Evolutionary conservation across 2,329 filamentous ascomycete species (phyloP).

Genomic region (Claviceps digitariae): DNA sequence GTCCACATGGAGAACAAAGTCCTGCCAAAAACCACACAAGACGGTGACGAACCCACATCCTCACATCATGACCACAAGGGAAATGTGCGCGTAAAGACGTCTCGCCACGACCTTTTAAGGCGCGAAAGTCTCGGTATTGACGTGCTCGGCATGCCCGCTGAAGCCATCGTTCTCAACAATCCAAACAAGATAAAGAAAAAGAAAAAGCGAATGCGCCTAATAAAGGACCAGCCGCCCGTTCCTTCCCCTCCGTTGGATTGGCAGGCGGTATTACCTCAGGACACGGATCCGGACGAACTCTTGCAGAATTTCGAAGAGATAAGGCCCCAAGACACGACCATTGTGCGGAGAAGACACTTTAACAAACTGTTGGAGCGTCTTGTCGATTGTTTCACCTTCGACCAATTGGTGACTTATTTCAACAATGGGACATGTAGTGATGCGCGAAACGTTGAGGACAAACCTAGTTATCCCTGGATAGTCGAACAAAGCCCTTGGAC

Average conservation of each 20-base stretch:
- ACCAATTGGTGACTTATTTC: slow-evolving; percentile 33
- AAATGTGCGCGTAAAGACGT: background rate
- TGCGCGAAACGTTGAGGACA: background rate
- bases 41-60: background rate
- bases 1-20: background rate
- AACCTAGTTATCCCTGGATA: slow-evolving; percentile 28
- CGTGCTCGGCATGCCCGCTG: slow-evolving; percentile 23
- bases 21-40: background rate
- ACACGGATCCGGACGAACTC: slow-evolving; percentile 21
- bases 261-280: slow-evolving; percentile 16
- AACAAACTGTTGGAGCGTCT: slow-evolving; percentile 25
- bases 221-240: slow-evolving; percentile 9
- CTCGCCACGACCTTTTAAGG: slow-evolving; percentile 15
- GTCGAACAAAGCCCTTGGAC: slow-evolving; percentile 27
- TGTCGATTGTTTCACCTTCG: slow-evolving; percentile 29
- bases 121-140: slow-evolving; percentile 18
- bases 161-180: slow-evolving; percentile 34
- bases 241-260: slow-evolving; percentile 15
- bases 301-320: slow-evolving; percentile 34
- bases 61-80: background rate
- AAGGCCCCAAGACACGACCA: slow-evolving; percentile 25
- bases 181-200: slow-evolving; percentile 17
- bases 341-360: slow-evolving; percentile 28
- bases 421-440: slow-evolving; percentile 2
- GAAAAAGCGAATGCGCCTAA: slow-evolving; percentile 7